These are phyloP conservation scores for Camelina sativa DNA, from an alignment of 345 rosid species.

Conservation along the genomic window DNA sequence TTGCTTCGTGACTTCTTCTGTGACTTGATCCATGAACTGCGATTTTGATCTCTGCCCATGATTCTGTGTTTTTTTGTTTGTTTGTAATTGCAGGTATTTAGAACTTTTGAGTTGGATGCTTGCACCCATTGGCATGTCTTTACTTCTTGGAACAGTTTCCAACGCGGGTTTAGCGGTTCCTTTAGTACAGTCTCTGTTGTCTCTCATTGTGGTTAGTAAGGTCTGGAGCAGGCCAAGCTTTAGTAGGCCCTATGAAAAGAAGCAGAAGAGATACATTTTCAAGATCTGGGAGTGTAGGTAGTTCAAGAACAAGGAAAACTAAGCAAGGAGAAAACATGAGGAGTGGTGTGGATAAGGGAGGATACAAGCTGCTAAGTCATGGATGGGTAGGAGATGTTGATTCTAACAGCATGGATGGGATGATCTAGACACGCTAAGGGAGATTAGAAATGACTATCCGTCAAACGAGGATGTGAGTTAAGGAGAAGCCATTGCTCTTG, in stretches of 20 bases:
- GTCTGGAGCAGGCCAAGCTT: constrained; percentile 53
- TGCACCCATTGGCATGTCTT: constrained; percentile 71
- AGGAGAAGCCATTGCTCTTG: constrained; percentile 65
- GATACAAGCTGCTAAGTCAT: constrained; percentile 56
- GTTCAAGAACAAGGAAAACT: constrained; percentile 36
- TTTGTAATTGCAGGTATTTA: constrained; percentile 53
- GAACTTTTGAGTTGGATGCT: constrained; percentile 78
- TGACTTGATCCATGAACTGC: too few relatives aligned
- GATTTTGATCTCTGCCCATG: too few relatives aligned
- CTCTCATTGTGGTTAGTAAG: constrained; percentile 56
- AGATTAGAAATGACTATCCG: constrained; percentile 28
- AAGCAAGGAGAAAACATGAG: constrained; percentile 42
- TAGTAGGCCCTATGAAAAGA: constrained; percentile 44
- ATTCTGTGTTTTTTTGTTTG: too few relatives aligned
- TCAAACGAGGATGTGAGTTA: constrained; percentile 47
- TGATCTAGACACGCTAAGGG: constrained; percentile 57
- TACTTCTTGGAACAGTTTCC: constrained; percentile 76
- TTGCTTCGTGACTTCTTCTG: neutral
- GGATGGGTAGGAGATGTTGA: constrained; percentile 54
- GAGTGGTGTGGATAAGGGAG: constrained; percentile 41
- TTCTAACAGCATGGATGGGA: constrained; percentile 64
- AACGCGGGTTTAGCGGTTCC: constrained; percentile 84
- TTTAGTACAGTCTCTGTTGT: constrained; percentile 66
- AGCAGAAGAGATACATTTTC: constrained; percentile 52
- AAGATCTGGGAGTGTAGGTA: constrained; percentile 42